Conservation (phyloP, 768 basidiomycete species). For the Candolleomyces efflorescens region DNA sequence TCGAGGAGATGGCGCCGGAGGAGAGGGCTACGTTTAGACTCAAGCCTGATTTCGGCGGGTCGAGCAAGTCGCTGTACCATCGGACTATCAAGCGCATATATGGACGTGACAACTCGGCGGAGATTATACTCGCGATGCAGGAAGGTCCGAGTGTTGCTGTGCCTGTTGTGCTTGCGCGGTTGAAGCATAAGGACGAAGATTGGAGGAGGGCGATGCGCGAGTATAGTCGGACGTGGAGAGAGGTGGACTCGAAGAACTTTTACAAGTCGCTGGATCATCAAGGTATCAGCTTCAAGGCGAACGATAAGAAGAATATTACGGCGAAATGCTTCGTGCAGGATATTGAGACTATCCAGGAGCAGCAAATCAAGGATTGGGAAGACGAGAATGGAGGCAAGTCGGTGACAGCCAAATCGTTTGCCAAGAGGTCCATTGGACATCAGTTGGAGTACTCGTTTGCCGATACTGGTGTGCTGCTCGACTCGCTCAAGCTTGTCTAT, state of each 20-base stretch:
- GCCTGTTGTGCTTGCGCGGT: conserved; percentile 82
- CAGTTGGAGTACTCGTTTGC: conserved; percentile 80
- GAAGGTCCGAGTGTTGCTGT: conserved; percentile 89
- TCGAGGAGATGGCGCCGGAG: conserved; percentile 85
- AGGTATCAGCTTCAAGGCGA: conserved; percentile 89
- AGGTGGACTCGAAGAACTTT: conserved; percentile 95
- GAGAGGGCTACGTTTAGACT: conserved; percentile 81
- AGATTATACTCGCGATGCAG: conserved; percentile 83
- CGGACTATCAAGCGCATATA: conserved; percentile 94
- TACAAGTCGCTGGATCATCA: conserved; percentile 98
- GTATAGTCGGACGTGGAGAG: conserved; percentile 96
- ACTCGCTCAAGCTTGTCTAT: conserved; percentile 86
- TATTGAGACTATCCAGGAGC: conserved; percentile 64
- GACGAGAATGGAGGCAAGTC: conserved; percentile 16
- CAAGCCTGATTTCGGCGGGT: conserved; percentile 84
- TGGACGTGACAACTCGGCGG: conserved; percentile 69
- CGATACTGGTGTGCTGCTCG: conserved; percentile 79
- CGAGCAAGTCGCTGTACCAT: conserved; percentile 84
- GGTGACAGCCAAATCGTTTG: conserved; percentile 28
- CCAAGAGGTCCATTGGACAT: conserved; percentile 47
- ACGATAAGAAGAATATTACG: conserved; percentile 92
- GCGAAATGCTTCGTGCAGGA: conserved; percentile 79
- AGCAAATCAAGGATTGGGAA: conserved; percentile 45
- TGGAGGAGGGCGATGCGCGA: conserved; percentile 94
- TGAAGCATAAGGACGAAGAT: conserved; percentile 95